A percentile compares a stretch with the other conserved stretches of the same genome.
Evolutionary conservation across 1,284 basidiomycete genomes (phyloP).

Genomic region (Meira miltonrushii): DNA sequence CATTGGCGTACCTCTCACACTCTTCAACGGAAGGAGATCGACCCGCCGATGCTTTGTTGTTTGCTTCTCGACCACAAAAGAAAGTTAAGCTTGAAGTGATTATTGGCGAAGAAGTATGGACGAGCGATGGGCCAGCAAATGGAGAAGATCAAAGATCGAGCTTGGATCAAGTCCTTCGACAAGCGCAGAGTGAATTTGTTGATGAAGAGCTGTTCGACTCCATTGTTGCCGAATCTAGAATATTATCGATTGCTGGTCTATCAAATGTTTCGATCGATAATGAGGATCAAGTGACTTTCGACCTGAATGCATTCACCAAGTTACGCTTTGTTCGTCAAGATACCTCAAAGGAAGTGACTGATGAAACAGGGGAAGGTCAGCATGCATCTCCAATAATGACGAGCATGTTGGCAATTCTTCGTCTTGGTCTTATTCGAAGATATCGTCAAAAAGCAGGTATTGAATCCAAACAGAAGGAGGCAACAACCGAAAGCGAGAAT

Average conservation of each 20-base stretch:
- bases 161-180: slow-evolving; percentile 29
- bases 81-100: slow-evolving; percentile 28
- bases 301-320: slow-evolving; percentile 20
- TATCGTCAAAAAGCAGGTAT: not conserved
- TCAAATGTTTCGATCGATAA: slow-evolving; percentile 20
- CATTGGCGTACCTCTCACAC: slow-evolving; percentile 28
- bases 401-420: slow-evolving; percentile 3
- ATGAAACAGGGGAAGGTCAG: not conserved
- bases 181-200: slow-evolving; percentile 31
- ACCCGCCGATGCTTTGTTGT: slow-evolving; percentile 18
- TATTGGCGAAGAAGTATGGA: slow-evolving; percentile 24
- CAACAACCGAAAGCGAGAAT: slow-evolving; percentile 12
- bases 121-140: slow-evolving; percentile 11
- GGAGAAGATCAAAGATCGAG: not conserved
- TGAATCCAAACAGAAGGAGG: not conserved
- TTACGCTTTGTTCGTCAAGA: slow-evolving; percentile 21
- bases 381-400: not conserved
- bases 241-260: slow-evolving; percentile 22
- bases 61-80: slow-evolving; percentile 32
- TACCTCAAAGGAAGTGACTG: not conserved
- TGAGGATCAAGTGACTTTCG: slow-evolving; percentile 22
- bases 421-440: not conserved
- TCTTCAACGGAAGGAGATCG: not conserved
- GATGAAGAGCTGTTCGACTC: slow-evolving; percentile 37
- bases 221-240: slow-evolving; percentile 26